Conservation (phyloP, 441 rosid species). For the Pelargonium cotyledonis region DNA sequence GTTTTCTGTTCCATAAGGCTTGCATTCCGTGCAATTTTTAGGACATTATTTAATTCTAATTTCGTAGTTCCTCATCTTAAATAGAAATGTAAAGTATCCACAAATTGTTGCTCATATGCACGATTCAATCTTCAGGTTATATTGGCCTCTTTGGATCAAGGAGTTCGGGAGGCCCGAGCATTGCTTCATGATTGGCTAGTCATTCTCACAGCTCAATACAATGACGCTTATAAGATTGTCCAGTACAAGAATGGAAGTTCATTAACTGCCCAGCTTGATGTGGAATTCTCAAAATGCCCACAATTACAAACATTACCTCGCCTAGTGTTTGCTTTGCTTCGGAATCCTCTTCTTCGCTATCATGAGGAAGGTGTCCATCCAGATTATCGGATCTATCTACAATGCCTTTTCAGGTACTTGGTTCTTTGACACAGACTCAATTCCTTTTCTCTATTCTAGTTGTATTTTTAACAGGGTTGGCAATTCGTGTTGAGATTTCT, state of each 20-base stretch:
- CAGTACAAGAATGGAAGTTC: constrained; percentile 57
- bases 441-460: no score
- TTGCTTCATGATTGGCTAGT: constrained; percentile 97
- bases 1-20: not conserved
- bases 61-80: no score
- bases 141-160: constrained; percentile 80
- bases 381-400: constrained; percentile 83
- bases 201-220: constrained; percentile 79
- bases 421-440: no score
- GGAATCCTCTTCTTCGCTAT: constrained; percentile 84
- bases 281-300: constrained; percentile 83
- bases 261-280: constrained; percentile 59
- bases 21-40: not conserved
- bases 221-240: constrained; percentile 61
- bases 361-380: constrained; percentile 99
- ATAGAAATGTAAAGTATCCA: not conserved
- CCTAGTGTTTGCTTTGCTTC: constrained; percentile 83
- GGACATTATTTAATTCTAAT: no score
- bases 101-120: constrained; percentile 1
- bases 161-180: constrained; percentile 89
- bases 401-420: constrained; percentile 89
- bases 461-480: no score
- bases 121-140: constrained; percentile 47
- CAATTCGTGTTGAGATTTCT: no score
- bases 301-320: constrained; percentile 81